Evolutionary conservation across 2,329 filamentous ascomycete species (phyloP), one percentile per base, ranked within the genome.

Genomic region (Sarocladium strictum): DNA sequence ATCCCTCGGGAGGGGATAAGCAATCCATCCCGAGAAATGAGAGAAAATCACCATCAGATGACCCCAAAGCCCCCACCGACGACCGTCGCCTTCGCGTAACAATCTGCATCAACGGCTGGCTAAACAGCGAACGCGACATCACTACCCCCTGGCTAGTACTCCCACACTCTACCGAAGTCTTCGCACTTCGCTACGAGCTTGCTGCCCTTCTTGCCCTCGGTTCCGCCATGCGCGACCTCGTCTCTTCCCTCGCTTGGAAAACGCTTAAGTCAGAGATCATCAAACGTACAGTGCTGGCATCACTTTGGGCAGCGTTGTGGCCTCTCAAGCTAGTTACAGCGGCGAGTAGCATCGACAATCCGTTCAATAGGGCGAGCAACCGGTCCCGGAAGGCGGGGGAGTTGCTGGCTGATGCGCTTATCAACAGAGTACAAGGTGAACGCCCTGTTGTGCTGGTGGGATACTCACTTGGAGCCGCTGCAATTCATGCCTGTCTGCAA

Each of bases 81-180:
- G 63, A 68, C 7, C 72, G 76, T 3, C 79, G 87, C 2, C 72
- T 96, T 3, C 81, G 90, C 11, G 85, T 97, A 2, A 91, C 89
- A 0, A 89, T 97, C 56, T 90, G 89, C 9, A 84, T 96, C 59
- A 93, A 90, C 57, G 92, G 92, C 33, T 96, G 91, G 92, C 76
- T 96, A 12, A 86, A 81, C 2, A 77, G 83, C 7, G 83, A 88
- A 59, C 80, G 86, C 27, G 90, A 96, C 61, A 81, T 96, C 24
- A 80, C 86, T 4, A 80, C 82, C 58, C 91, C 92, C 0, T 97
- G 92, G 92, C 80, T 81, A 29, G 84, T 87, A 27, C 76, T 96
- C 12, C 81, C 83, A 2, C 73, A 80, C 29, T 80, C 87, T 58
- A 80, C 86, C 1, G 92, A 96, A 67, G 84, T 89, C 0, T 96